Percentiles rank a stretch among this genome's conserved stretches.
Conservation (phyloP, 805 yeast genomes). For the Candida awuae region DNA sequence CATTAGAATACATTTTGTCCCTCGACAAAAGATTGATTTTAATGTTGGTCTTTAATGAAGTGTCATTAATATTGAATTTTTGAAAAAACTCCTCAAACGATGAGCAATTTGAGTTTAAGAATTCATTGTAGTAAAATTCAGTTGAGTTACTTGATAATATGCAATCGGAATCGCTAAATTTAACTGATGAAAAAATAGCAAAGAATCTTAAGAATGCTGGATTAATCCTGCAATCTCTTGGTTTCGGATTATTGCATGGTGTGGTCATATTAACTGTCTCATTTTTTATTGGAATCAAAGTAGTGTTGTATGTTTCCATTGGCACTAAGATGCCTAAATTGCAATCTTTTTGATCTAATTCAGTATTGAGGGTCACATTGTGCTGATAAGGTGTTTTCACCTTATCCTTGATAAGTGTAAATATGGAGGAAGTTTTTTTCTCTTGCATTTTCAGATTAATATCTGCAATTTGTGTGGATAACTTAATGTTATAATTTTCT, state of each 20-base stretch:
- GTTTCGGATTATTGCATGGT: constrained; percentile 1
- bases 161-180: constrained; percentile 23
- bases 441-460: too few species aligned
- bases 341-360: too few species aligned
- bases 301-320: constrained; percentile 6
- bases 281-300: not conserved
- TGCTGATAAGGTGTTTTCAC: too few species aligned
- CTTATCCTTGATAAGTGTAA: too few species aligned
- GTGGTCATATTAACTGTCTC: not conserved
- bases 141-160: constrained; percentile 29
- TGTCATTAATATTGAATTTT: not conserved
- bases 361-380: too few species aligned
- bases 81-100: not conserved
- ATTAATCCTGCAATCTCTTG: constrained; percentile 45
- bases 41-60: constrained; percentile 9
- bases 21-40: constrained; percentile 36
- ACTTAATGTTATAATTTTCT: too few species aligned
- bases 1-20: constrained; percentile 46
- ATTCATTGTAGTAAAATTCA: constrained; percentile 26
- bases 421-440: too few species aligned
- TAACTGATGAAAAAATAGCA: constrained; percentile 40
- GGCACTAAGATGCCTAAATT: too few species aligned
- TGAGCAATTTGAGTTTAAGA: constrained; percentile 16
- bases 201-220: constrained; percentile 41
- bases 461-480: too few species aligned